Evolutionary conservation across 129 eudicot genomes (phyloP).

Genomic region (Flaveria brownii): DNA sequence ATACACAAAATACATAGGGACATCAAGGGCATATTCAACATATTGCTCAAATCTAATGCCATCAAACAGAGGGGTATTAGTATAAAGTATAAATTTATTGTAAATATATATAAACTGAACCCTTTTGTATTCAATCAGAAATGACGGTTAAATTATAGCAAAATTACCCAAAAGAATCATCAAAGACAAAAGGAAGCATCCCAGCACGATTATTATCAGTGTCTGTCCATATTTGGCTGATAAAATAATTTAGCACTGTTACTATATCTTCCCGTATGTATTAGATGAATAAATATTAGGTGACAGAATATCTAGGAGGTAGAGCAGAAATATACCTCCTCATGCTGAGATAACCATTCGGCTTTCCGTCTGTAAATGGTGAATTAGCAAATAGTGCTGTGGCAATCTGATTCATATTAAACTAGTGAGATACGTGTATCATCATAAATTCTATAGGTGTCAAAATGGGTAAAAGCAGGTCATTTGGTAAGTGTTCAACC

Average conservation of each 20-base stretch:
- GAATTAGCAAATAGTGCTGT: conserved; percentile 95
- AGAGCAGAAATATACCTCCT: conserved; percentile 57
- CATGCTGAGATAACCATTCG: conserved; percentile 96
- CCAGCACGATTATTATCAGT: conserved; percentile 92
- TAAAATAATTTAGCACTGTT: not conserved
- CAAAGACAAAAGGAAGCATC: conserved; percentile 98
- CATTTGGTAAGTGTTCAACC: not conserved
- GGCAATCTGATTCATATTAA: conserved; percentile 66
- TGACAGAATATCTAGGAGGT: not conserved
- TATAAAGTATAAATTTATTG: conserved; percentile 1
- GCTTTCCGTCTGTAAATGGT: conserved; percentile 94
- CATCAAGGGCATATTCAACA: conserved; percentile 97
- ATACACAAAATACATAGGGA: conserved; percentile 93
- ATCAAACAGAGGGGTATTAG: conserved; percentile 18
- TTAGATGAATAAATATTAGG: not conserved
- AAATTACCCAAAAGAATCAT: conserved; percentile 85
- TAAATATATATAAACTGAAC: not conserved
- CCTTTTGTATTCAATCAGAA: not conserved
- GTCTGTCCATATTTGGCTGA: conserved; percentile 97
- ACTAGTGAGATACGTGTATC: conserved; percentile 30
- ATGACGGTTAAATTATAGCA: not conserved
- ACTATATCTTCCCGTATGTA: conserved; percentile 2
- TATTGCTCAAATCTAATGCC: conserved; percentile 86
- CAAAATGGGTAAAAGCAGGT: not conserved
- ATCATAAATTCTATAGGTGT: not conserved